Base-by-base conservation (phyloP, 1,284 basidiomycete species). In the Microbotryum saponariae region DNA sequence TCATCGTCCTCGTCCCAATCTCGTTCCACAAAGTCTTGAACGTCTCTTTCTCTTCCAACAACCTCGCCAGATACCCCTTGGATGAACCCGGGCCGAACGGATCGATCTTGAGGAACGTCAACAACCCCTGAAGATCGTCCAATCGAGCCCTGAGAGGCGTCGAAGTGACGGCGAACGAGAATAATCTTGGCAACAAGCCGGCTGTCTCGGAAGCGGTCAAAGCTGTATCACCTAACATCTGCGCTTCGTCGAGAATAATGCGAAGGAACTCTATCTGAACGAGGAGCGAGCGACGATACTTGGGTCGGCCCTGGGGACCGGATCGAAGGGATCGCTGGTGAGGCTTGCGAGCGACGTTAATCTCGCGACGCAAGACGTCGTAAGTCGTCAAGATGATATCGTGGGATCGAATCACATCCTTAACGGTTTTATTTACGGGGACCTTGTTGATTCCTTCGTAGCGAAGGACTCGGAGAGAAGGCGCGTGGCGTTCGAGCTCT, bases 301-400 rank as follows among this genome's bases (percentile, higher is more conserved):
- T 55, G 20, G 45, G 20, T 31, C 29, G 27, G 31, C 33, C 18
- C 27, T 37, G n/a, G 18, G 51, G 54, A 63, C 48, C 16, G 48
- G 47, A 58, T 16, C 66, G 45, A 23, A 66, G 31, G 3, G 62
- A 53, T 5, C 61, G 61, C 29, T 64, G 59, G 25, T 60, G 62
- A 12, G 71, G 71, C 49, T 70, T 70, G 20, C 70, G 54, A 12
- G 68, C 68, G 25, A 70, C 52, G 2, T 49, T 58, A 12, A 70
- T 59, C 44, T 71, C 70, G 9, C 48, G 56, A 10, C 66, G 56
- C 6, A 72, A 60, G 3, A 67, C 62, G 49, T 70, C 70, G 44
- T 68, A 73, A 5, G 68, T 71, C 7, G 70, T 70, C 14, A 73
- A 52, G n/a, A 73, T 47, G 27, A 72, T 29, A 51, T 73, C 68